Evolutionary conservation across 2,329 filamentous ascomycete genomes (phyloP).

Genomic region (Curvularia spicifera): DNA sequence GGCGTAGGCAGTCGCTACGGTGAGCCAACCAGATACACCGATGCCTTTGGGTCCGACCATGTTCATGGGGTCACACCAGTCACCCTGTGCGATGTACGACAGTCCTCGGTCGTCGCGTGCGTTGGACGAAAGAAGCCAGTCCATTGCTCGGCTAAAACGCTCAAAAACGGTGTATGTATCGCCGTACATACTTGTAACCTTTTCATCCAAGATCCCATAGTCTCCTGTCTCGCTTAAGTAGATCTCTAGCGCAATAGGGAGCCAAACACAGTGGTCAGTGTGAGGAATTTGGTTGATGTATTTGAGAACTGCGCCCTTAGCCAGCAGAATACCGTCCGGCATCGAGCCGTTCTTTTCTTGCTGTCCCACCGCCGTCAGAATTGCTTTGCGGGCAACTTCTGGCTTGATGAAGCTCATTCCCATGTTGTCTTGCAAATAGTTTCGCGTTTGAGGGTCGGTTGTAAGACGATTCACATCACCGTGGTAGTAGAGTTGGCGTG

Average conservation of each 20-base stretch:
- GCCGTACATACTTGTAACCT: conserved; percentile 53
- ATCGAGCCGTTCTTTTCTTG: conserved; percentile 63
- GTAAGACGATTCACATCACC: conserved; percentile 65
- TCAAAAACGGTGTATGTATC: conserved; percentile 60
- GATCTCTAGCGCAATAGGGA: conserved; percentile 61
- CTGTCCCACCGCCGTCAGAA: conserved; percentile 59
- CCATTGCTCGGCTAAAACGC: conserved; percentile 63
- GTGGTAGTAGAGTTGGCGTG: conserved; percentile 65
- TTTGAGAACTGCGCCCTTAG: conserved; percentile 63
- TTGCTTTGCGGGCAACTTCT: conserved; percentile 56
- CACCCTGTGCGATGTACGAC: conserved; percentile 64
- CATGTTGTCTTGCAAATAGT: conserved; percentile 67
- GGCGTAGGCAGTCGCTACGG: conserved; percentile 62
- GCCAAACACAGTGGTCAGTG: conserved; percentile 66
- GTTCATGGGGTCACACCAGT: conserved; percentile 68
- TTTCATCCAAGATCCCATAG: conserved; percentile 57
- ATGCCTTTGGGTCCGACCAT: conserved; percentile 67
- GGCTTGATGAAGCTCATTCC: conserved; percentile 65
- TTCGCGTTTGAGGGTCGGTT: conserved; percentile 65
- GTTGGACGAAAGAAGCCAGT: conserved; percentile 57
- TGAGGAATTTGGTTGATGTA: conserved; percentile 68
- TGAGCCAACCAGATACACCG: conserved; percentile 66
- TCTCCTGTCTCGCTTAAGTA: conserved; percentile 64
- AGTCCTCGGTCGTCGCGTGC: conserved; percentile 61
- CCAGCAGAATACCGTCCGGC: conserved; percentile 63